A percentile compares a stretch with the other conserved stretches of the same genome.
Conservation (phyloP, 108 stramenopile species). For the Ochromonas danica region DNA sequence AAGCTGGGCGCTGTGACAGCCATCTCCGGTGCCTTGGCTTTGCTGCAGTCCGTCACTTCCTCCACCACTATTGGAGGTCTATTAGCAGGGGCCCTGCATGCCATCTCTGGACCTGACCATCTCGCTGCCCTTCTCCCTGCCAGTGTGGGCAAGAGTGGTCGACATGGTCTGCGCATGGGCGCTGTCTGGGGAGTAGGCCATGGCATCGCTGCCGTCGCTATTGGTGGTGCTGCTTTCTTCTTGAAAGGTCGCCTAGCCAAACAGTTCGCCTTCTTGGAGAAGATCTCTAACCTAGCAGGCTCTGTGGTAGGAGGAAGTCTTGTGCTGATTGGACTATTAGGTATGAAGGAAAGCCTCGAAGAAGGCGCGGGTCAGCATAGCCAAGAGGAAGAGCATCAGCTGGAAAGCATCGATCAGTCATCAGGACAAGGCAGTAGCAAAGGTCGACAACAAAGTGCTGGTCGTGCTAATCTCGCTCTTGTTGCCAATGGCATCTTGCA, state of each 20-base stretch:
- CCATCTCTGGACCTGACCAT: conserved; percentile 94
- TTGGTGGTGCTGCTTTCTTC: conserved; percentile 75
- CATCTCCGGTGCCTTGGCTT: no score
- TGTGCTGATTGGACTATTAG: conserved; percentile 84
- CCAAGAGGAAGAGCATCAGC: conserved; percentile 45
- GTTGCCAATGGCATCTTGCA: conserved; percentile 88
- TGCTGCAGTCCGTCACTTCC: neutral
- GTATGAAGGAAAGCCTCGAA: conserved; percentile 75
- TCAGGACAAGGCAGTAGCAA: conserved; percentile 57
- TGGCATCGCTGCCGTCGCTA: conserved; percentile 76
- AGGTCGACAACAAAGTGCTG: conserved; percentile 32
- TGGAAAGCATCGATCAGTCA: conserved; percentile 58
- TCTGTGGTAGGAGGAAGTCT: conserved; percentile 71
- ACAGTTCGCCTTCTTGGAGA: conserved; percentile 32
- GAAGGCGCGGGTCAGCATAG: neutral
- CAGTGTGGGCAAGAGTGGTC: conserved; percentile 81
- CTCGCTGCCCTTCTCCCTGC: conserved; percentile 86
- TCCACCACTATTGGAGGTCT: conserved; percentile 64
- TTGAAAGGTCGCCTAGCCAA: conserved; percentile 59
- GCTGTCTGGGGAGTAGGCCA: conserved; percentile 93
- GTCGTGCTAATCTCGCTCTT: conserved; percentile 67
- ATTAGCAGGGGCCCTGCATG: conserved; percentile 84
- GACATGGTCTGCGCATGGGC: conserved; percentile 76
- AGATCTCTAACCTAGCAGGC: neutral
- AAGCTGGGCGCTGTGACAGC: no score